A percentile compares a stretch with the other conserved stretches of the same genome.
Evolutionary conservation across 257 asterid species (phyloP).

Genomic region (Apocynum venetum): DNA sequence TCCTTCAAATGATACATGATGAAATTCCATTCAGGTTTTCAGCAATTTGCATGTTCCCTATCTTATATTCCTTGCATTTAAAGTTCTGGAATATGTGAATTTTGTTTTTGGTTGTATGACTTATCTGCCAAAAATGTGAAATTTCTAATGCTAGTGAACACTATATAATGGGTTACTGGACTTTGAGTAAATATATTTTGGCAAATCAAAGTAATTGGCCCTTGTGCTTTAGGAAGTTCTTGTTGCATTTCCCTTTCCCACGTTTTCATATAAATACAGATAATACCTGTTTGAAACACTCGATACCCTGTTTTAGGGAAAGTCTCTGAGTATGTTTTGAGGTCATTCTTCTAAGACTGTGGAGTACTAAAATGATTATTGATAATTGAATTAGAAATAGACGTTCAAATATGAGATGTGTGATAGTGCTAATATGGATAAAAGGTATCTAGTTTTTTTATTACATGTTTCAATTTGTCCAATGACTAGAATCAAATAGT

Average conservation of each 20-base stretch:
- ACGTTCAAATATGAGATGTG: background rate
- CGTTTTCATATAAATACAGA: background rate
- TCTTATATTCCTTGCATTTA: background rate
- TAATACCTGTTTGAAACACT: background rate
- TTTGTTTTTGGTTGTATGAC: background rate
- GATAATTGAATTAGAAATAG: background rate
- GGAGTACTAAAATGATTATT: background rate
- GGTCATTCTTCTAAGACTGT: background rate
- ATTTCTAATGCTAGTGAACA: background rate
- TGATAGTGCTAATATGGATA: background rate
- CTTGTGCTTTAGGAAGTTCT: background rate
- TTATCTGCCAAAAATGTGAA: background rate
- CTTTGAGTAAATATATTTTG: background rate
- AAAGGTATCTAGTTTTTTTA: background rate
- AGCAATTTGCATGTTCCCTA: conserved; percentile 9
- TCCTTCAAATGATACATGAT: conserved; percentile 91
- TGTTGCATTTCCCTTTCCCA: background rate
- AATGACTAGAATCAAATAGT: background rate
- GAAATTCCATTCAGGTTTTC: conserved; percentile 77
- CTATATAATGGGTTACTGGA: background rate
- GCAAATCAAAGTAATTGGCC: background rate
- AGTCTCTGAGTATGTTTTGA: background rate
- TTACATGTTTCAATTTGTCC: background rate
- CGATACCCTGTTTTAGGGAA: background rate
- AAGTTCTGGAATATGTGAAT: background rate